Conservation (phyloP, 495 filamentous ascomycete species). For the Hypoxylon lienhwacheense region DNA sequence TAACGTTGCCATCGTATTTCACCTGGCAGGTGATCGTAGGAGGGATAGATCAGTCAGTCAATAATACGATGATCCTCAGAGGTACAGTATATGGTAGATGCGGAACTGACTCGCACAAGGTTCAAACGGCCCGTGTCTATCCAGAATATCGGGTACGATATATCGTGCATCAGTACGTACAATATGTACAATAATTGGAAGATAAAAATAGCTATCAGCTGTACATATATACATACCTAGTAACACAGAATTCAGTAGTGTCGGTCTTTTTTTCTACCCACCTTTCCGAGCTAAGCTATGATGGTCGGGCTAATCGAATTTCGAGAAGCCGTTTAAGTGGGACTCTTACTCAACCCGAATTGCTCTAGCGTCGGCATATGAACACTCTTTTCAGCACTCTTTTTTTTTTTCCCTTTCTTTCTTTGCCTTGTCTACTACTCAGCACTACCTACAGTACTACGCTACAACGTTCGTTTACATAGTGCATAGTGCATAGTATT, state of each 20-base stretch:
- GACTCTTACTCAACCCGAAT: too few relatives aligned
- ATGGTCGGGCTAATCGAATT: too few relatives aligned
- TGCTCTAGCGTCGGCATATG: constrained; percentile 10
- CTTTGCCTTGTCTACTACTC: too few relatives aligned
- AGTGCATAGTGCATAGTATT: too few relatives aligned
- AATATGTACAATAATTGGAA: background rate
- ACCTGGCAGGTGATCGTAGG: background rate
- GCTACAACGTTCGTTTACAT: too few relatives aligned
- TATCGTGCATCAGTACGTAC: constrained; percentile 4
- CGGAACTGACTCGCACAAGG: background rate
- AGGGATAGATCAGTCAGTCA: too few relatives aligned
- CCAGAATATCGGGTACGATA: constrained; percentile 26
- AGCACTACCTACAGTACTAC: too few relatives aligned
- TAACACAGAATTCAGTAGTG: too few relatives aligned
- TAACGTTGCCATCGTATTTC: constrained; percentile 28
- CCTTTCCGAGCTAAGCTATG: constrained; percentile 2
- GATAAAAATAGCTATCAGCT: constrained; percentile 17
- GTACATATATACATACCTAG: constrained; percentile 20
- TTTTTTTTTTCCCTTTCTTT: too few relatives aligned
- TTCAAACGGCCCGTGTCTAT: constrained; percentile 8
- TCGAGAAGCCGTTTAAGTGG: background rate
- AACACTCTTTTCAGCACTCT: constrained; percentile 10
- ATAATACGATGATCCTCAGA: too few relatives aligned
- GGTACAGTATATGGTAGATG: too few relatives aligned
- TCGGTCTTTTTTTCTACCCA: too few relatives aligned